A percentile compares a stretch with the other conserved stretches of the same genome.
These are phyloP conservation scores for Periglandula ipomoeae DNA, from an alignment of 2,329 filamentous ascomycete genomes.

Conservation along the genomic window DNA sequence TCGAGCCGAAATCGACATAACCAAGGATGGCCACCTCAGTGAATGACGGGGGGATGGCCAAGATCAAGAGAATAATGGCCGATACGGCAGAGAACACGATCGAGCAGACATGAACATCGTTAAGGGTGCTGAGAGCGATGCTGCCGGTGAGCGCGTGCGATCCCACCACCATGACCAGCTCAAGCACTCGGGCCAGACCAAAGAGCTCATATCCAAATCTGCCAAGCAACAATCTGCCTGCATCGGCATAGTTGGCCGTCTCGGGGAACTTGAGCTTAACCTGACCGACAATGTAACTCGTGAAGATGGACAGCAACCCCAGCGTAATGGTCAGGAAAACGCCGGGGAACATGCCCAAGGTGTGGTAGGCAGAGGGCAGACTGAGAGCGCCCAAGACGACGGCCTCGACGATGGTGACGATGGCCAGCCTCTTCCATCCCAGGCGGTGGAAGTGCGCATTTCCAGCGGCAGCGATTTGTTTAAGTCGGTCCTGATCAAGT, in stretches of 20 bases:
- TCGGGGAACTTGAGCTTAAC: conserved; percentile 36
- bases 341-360: conserved; percentile 26
- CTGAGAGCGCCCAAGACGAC: conserved; percentile 40
- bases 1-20: conserved; percentile 44
- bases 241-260: conserved; percentile 55
- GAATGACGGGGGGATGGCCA: conserved; percentile 31
- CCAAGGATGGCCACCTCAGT: conserved; percentile 31
- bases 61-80: conserved; percentile 26
- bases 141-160: conserved; percentile 57
- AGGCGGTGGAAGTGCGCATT: conserved; percentile 36
- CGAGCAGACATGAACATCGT: conserved; percentile 35
- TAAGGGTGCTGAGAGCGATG: conserved; percentile 54
- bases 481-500: conserved; percentile 25
- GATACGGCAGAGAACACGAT: conserved; percentile 28
- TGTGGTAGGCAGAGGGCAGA: conserved; percentile 33
- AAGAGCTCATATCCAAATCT: conserved; percentile 47
- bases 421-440: conserved; percentile 41
- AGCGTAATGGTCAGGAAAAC: conserved; percentile 25
- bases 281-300: conserved; percentile 28
- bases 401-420: conserved; percentile 41
- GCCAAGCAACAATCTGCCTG: conserved; percentile 49
- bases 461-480: conserved; percentile 31
- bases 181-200: conserved; percentile 46
- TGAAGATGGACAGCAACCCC: conserved; percentile 28
- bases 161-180: conserved; percentile 55